A percentile compares a stretch with the other conserved stretches of the same genome.
These are phyloP conservation scores for Alternaria incomplexa DNA, from an alignment of 2,329 filamentous ascomycete species.

Conservation along the genomic window DNA sequence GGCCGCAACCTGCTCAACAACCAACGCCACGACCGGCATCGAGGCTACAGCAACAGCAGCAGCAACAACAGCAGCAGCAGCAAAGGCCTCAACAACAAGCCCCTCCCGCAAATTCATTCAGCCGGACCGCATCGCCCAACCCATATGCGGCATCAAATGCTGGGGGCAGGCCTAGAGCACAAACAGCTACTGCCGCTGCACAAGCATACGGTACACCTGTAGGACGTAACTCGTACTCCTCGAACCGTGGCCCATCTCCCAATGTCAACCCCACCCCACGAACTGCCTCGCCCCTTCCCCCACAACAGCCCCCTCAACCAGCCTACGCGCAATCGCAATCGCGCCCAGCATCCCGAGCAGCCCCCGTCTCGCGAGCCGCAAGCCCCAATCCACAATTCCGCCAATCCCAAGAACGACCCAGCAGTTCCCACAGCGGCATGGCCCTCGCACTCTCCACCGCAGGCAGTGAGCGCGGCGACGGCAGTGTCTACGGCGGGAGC, in stretches of 20 bases:
- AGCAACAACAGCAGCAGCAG: constrained; percentile 1
- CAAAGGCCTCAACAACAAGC: constrained; percentile 5
- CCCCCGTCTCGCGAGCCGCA: constrained; percentile 50
- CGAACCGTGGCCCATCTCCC: constrained; percentile 48
- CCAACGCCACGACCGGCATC: constrained; percentile 5
- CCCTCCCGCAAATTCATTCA: constrained; percentile 18
- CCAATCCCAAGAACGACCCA: constrained; percentile 56
- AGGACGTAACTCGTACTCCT: constrained; percentile 45
- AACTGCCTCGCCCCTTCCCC: constrained; percentile 51
- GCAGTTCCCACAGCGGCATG: constrained; percentile 54
- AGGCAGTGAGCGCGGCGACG: constrained; percentile 45
- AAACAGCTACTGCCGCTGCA: constrained; percentile 47
- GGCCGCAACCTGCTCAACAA: neutral
- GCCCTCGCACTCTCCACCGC: constrained; percentile 53
- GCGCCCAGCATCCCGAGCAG: constrained; percentile 40
- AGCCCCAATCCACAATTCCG: constrained; percentile 62
- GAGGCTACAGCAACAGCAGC: constrained; percentile 2
- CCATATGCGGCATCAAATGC: constrained; percentile 59
- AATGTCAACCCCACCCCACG: constrained; percentile 43
- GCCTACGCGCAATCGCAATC: constrained; percentile 27
- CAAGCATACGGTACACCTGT: constrained; percentile 42
- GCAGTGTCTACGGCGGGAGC: constrained; percentile 47
- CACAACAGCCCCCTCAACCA: constrained; percentile 51
- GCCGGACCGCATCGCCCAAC: constrained; percentile 61
- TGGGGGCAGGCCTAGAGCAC: constrained; percentile 40